Conservation (phyloP, 1,284 basidiomycete genomes). For the Anthracocystis walkeri region DNA sequence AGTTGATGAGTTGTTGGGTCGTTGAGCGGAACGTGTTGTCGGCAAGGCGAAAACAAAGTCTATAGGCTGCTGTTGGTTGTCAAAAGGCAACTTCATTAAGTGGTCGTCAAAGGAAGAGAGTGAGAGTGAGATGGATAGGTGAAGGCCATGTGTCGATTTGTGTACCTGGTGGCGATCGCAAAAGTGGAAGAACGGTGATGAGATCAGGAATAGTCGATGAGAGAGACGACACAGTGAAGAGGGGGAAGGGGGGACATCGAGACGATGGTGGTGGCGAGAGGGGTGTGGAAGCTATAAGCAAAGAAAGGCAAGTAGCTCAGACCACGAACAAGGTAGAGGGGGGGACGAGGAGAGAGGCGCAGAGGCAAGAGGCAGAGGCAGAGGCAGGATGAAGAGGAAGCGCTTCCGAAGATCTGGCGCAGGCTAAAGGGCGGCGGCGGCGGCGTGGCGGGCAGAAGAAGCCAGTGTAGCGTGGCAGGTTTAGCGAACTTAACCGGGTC, state of each 20-base stretch:
- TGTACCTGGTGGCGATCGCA: neutral
- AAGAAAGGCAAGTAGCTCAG: neutral
- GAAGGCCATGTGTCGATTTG: neutral
- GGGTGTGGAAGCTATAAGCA: constrained; percentile 11
- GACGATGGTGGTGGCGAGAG: constrained; percentile 2
- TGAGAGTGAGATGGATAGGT: neutral
- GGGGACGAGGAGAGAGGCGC: neutral
- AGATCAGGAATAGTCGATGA: neutral
- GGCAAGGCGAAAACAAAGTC: neutral
- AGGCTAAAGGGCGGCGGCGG: constrained; percentile 1
- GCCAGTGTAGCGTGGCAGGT: neutral
- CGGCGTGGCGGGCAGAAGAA: constrained; percentile 5
- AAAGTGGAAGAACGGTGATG: neutral
- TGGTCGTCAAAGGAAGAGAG: neutral
- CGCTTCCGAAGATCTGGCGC: constrained; percentile 36
- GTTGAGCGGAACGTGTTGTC: neutral
- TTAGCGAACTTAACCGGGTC: neutral
- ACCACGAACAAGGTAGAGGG: neutral
- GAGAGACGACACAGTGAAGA: constrained; percentile 4
- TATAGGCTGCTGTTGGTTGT: constrained; percentile 7
- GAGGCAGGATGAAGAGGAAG: constrained; percentile 19
- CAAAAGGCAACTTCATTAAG: constrained; percentile 6
- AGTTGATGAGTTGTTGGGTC: neutral
- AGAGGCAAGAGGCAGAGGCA: neutral
- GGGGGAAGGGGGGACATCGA: constrained; percentile 3